Evolutionary conservation across 345 rosid genomes (phyloP), one percentile per base, ranked within the genome.

Genomic region (Salix koriyanagi): DNA sequence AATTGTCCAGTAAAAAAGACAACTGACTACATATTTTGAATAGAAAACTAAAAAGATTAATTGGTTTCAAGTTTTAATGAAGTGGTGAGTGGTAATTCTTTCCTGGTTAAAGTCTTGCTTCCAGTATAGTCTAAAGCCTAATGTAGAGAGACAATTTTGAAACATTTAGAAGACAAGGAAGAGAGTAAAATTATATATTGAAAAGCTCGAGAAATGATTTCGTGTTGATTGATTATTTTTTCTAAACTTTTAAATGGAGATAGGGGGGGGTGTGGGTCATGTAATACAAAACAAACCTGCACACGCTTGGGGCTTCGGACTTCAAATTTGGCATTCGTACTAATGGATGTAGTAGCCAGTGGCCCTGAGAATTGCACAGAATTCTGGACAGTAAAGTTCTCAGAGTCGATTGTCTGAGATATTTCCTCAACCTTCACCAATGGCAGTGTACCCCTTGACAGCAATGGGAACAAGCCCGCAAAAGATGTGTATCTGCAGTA

Each of bases 311-410:
- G 98, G 74, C 97, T 90, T 74, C 92, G 90, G 77, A 92, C 77
- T 89, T 95, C 97, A 67, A 92, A 95, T 70, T 91, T 95, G 77
- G 97, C 99, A 67, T 90, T 91, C 84, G 97, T 90, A 72, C 84
- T 91, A 48, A 92, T 62, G n/a, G 97, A 89, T 77, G 91, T 91
- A 1, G 96, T 88, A 30, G 99, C 91, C 48, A 92, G 79, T 1
- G 96, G 97, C 8, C 97, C 95, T 3, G 94, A 70, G 74, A 95
- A 91, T 69, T 66, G 92, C 46, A 95, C 93, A 54, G 89, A 90
- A 76, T 92, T 91, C 77, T 92, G 89, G 44, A 91, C 97, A 0
- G 97, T 87, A 76, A 92, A 91, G 83, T 41, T 90, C 37, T 89
- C 90, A 0, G 99, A 90, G 81, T 95, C 99, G 71, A 95, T 90